A percentile compares a stretch with the other conserved stretches of the same genome.
Evolutionary conservation across 371 early-diverging fungal genomes (phyloP).

Genomic region (Lichtheimia corymbifera): DNA sequence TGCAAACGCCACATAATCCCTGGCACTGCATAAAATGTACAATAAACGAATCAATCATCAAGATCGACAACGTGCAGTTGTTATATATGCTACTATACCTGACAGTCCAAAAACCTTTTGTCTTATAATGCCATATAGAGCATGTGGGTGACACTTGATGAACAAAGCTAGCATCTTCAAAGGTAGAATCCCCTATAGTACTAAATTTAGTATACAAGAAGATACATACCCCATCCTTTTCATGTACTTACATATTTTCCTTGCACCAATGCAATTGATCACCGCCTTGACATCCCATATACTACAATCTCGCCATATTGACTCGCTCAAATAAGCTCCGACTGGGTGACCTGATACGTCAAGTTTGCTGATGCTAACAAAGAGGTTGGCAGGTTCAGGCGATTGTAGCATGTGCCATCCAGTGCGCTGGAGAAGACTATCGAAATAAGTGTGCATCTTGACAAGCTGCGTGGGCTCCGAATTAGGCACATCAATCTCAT

Average conservation of each 20-base stretch:
- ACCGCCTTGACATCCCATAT: conserved; percentile 63
- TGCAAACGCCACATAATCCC: conserved; percentile 53
- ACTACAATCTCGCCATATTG: conserved; percentile 52
- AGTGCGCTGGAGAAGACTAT: conserved; percentile 12
- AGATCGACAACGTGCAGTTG: too few relatives aligned
- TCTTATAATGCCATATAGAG: conserved; percentile 46
- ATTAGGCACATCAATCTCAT: conserved; percentile 21
- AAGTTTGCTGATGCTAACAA: conserved; percentile 39
- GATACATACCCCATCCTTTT: background rate
- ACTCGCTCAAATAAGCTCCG: conserved; percentile 50
- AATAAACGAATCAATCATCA: background rate
- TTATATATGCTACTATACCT: conserved; percentile 25
- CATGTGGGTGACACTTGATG: conserved; percentile 51
- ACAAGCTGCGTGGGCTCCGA: conserved; percentile 30
- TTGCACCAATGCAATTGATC: conserved; percentile 43
- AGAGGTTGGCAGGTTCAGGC: conserved; percentile 26
- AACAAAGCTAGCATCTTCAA: conserved; percentile 46
- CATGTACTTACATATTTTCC: conserved; percentile 29
- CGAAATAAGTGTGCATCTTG: conserved; percentile 27
- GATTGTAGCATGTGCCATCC: conserved; percentile 20
- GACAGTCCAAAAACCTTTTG: conserved; percentile 59
- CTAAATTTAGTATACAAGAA: background rate
- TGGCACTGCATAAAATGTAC: conserved; percentile 26
- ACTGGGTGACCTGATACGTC: conserved; percentile 53
- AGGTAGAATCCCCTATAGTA: conserved; percentile 50